Evolutionary conservation across 2,329 filamentous ascomycete species (phyloP).

Genomic region (Monilinia aucupariae): DNA sequence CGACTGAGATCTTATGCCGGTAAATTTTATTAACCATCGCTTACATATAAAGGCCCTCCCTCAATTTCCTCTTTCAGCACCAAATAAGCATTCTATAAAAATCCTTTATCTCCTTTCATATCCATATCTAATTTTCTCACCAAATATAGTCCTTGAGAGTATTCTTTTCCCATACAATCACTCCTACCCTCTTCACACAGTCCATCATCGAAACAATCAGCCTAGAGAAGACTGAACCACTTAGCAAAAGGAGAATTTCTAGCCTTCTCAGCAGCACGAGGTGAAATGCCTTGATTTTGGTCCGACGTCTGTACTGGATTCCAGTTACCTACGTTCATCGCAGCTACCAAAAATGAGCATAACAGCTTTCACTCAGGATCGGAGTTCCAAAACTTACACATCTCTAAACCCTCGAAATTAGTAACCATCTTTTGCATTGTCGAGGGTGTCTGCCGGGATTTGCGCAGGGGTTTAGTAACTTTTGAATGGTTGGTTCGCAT

Average conservation of each 20-base stretch:
- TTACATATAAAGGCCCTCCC: not conserved
- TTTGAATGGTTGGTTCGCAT: not conserved
- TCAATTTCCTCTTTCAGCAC: not conserved
- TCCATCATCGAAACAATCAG: not conserved
- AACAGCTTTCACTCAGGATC: not conserved
- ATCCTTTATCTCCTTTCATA: not conserved
- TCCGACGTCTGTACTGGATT: too few species aligned
- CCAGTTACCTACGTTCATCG: too few species aligned
- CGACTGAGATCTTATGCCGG: too few species aligned
- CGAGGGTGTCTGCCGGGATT: not conserved
- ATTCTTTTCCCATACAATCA: not conserved
- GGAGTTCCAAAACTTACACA: not conserved
- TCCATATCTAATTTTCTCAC: too few species aligned
- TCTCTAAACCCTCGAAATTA: not conserved
- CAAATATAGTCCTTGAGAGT: not conserved
- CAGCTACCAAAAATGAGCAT: not conserved
- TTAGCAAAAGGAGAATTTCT: too few species aligned
- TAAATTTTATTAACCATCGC: not conserved
- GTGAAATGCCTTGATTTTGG: too few species aligned
- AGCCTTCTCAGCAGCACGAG: not conserved
- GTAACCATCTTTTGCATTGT: not conserved
- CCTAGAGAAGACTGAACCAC: not conserved
- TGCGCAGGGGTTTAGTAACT: not conserved
- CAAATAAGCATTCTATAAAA: not conserved
- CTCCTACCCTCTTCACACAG: not conserved